phyloP scores from a whole-genome alignment of 2,329 filamentous ascomycete genomes.

The Botrytis hyacinthi region DNA sequence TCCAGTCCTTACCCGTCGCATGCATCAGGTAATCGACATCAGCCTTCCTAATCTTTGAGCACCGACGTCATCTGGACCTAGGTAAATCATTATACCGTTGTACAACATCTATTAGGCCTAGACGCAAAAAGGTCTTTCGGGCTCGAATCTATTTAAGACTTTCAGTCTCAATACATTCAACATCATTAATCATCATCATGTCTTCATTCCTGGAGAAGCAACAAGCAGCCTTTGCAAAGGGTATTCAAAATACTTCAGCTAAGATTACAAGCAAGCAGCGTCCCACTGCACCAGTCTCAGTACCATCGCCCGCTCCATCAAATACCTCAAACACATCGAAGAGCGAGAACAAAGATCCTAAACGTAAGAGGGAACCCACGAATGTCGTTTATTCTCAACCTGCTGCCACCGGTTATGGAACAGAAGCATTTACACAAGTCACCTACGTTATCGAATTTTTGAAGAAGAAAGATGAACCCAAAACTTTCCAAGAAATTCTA shows the following conservation, averaged over 20 bases:
- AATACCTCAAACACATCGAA: conserved; percentile 52
- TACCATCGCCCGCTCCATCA: conserved; percentile 62
- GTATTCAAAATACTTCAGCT: conserved; percentile 60
- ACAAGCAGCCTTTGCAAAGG: conserved; percentile 60
- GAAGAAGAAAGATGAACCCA: conserved; percentile 65
- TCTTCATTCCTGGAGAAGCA: conserved; percentile 64
- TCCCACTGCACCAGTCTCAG: conserved; percentile 50
- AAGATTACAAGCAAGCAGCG: conserved; percentile 57
- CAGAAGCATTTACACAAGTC: conserved; percentile 82
- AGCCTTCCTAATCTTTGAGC: no score
- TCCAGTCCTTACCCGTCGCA: background rate
- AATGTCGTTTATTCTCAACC: conserved; percentile 74
- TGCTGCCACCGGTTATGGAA: conserved; percentile 70
- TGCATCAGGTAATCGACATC: background rate
- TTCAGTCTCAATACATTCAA: background rate
- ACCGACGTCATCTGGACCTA: conserved; percentile 10
- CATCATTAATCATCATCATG: conserved; percentile 44
- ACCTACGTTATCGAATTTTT: conserved; percentile 83
- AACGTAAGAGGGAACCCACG: conserved; percentile 56
- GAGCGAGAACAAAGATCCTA: conserved; percentile 56
- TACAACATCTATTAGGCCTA: background rate
- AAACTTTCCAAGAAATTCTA: conserved; percentile 73
- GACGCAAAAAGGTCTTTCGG: background rate
- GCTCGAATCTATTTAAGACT: background rate
- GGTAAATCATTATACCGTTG: background rate